Percentiles rank a stretch among this genome's conserved stretches.
Conservation (phyloP, 2,329 filamentous ascomycete genomes). For the Chaetomium sp. region DNA sequence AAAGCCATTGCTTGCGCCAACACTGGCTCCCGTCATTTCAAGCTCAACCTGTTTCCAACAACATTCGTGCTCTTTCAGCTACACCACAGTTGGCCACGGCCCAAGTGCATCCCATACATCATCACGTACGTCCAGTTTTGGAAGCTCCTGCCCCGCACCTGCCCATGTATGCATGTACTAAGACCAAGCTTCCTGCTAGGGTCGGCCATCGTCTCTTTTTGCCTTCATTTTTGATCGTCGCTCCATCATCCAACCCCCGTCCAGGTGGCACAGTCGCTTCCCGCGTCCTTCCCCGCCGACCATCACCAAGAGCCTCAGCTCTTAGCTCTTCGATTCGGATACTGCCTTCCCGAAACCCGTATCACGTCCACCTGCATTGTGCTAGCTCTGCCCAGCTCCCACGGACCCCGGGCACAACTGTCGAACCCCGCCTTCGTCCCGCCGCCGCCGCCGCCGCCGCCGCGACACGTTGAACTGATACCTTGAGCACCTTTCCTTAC, state of each 20-base stretch:
- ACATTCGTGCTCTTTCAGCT: conserved; percentile 26
- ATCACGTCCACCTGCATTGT: conserved; percentile 21
- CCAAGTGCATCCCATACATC: conserved; percentile 10
- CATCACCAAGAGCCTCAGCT: conserved; percentile 11
- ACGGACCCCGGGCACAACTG: conserved; percentile 18
- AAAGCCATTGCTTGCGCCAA: conserved; percentile 33
- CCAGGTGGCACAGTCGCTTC: conserved; percentile 27
- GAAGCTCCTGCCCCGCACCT: conserved; percentile 20
- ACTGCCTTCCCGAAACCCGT: conserved; percentile 16
- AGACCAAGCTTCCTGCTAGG: conserved; percentile 22
- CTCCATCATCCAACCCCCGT: conserved; percentile 17
- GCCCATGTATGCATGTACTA: conserved; percentile 11
- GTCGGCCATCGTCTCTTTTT: conserved; percentile 20
- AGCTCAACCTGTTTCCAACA: conserved; percentile 31
- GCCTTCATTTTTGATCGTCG: conserved; percentile 22
- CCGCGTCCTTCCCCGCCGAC: conserved; percentile 21
- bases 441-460: conserved; percentile 5
- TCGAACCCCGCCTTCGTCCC: conserved; percentile 30
- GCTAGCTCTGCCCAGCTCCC: conserved; percentile 24
- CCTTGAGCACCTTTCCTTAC: conserved; percentile 18
- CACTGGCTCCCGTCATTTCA: conserved; percentile 33
- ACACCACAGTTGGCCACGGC: conserved; percentile 22
- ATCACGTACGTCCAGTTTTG: conserved; percentile 9
- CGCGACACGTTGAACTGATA: conserved; percentile 16
- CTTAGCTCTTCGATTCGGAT: conserved; percentile 4